A percentile compares a stretch with the other conserved stretches of the same genome.
Conservation (phyloP, 2,329 filamentous ascomycete species). For the Aphanocladium album region DNA sequence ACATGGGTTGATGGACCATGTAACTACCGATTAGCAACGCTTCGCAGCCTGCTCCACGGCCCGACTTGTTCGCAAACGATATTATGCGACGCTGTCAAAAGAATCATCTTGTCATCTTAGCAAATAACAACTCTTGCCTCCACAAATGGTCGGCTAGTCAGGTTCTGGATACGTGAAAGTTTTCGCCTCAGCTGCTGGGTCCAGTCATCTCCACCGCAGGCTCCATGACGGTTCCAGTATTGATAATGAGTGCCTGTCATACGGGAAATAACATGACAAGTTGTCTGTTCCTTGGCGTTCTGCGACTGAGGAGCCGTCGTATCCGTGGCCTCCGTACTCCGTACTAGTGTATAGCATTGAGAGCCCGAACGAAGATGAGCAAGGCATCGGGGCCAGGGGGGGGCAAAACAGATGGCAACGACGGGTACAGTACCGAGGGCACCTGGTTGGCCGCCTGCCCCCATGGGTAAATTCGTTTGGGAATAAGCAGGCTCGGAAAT, state of each 20-base stretch:
- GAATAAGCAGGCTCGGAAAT: neutral
- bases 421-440: constrained; percentile 1
- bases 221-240: neutral
- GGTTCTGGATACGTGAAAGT: neutral
- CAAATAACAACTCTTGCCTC: neutral
- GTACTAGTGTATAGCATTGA: too few species aligned
- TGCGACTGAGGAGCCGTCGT: too few species aligned
- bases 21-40: neutral
- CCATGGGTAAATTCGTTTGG: too few species aligned
- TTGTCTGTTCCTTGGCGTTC: too few species aligned
- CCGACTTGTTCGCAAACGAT: neutral
- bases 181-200: neutral
- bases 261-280: too few species aligned
- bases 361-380: too few species aligned
- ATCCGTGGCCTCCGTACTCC: too few species aligned
- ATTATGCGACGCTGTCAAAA: neutral
- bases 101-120: neutral
- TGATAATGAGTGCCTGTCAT: neutral
- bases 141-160: neutral
- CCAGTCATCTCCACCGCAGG: neutral
- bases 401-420: too few species aligned
- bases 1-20: too few species aligned
- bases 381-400: too few species aligned
- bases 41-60: neutral
- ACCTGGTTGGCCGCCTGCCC: too few species aligned